Percentiles rank a stretch among this genome's conserved stretches.
These are phyloP conservation scores for Fusarium sp. DNA, from an alignment of 2,329 filamentous ascomycete species.

Conservation along the genomic window DNA sequence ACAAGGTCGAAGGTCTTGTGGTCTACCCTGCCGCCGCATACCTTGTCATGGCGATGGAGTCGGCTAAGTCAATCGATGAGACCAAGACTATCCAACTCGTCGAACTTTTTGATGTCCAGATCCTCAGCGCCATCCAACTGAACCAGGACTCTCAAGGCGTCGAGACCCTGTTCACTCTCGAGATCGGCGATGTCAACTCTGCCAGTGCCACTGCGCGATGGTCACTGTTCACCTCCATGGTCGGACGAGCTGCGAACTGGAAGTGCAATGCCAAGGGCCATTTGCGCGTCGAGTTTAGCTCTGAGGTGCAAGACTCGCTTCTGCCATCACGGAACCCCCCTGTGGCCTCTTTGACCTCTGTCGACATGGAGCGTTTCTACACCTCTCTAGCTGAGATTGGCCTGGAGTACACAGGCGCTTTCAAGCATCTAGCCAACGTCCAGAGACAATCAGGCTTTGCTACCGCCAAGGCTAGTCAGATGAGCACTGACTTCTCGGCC, in stretches of 20 bases:
- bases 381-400: neutral
- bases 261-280: neutral
- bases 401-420: neutral
- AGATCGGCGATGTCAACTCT: neutral
- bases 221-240: neutral
- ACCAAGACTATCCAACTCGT: neutral
- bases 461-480: neutral
- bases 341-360: neutral
- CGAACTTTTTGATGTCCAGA: neutral
- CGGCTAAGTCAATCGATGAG: neutral
- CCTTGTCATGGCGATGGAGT: neutral
- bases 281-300: neutral
- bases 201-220: neutral
- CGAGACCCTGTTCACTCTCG: neutral
- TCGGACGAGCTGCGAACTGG: neutral
- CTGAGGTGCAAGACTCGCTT: neutral
- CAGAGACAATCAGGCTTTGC: neutral
- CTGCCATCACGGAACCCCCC: neutral
- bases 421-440: neutral
- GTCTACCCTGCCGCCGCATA: neutral
- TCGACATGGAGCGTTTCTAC: neutral
- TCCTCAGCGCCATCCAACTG: neutral
- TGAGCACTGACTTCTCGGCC: neutral
- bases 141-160: neutral
- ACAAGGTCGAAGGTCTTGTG: neutral